Conservation (phyloP, 2,329 filamentous ascomycete species). For the Kalmusia sp. region DNA sequence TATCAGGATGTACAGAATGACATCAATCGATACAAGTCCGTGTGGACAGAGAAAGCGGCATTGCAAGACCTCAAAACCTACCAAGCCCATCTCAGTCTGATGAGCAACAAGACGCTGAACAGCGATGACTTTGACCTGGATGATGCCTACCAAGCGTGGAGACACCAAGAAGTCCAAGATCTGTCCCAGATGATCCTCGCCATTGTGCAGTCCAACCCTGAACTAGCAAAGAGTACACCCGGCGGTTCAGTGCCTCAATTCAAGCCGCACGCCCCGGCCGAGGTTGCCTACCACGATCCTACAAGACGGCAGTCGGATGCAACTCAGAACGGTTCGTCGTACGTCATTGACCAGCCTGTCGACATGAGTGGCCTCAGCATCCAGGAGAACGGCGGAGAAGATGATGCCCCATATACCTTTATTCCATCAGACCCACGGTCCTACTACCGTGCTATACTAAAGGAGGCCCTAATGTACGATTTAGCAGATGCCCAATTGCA, state of each 20-base stretch:
- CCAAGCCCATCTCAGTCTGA: conserved; percentile 84
- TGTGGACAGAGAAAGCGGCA: conserved; percentile 92
- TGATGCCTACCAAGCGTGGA: conserved; percentile 89
- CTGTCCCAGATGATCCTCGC: conserved; percentile 93
- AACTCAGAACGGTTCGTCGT: conserved; percentile 55
- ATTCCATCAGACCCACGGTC: conserved; percentile 84
- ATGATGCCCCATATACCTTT: conserved; percentile 79
- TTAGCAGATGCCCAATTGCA: conserved; percentile 62
- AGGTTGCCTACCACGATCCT: conserved; percentile 55
- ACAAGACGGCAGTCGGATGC: conserved; percentile 55
- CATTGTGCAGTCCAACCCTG: conserved; percentile 84
- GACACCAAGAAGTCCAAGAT: conserved; percentile 84
- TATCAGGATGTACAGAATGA: conserved; percentile 84
- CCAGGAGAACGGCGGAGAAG: conserved; percentile 56
- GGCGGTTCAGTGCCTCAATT: conserved; percentile 65
- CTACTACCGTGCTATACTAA: conserved; percentile 83
- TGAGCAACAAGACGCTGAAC: conserved; percentile 76
- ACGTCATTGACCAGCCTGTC: conserved; percentile 71
- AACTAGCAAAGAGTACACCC: conserved; percentile 79
- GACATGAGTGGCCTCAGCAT: conserved; percentile 72
- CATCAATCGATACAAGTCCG: conserved; percentile 78
- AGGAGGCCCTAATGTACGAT: conserved; percentile 73
- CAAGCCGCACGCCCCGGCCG: conserved; percentile 51
- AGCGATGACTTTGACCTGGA: conserved; percentile 89
- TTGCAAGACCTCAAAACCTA: conserved; percentile 92